Evolutionary conservation across 2,329 filamentous ascomycete species (phyloP), one percentile per base, ranked within the genome.

Genomic region (Fusarium heterosporum): DNA sequence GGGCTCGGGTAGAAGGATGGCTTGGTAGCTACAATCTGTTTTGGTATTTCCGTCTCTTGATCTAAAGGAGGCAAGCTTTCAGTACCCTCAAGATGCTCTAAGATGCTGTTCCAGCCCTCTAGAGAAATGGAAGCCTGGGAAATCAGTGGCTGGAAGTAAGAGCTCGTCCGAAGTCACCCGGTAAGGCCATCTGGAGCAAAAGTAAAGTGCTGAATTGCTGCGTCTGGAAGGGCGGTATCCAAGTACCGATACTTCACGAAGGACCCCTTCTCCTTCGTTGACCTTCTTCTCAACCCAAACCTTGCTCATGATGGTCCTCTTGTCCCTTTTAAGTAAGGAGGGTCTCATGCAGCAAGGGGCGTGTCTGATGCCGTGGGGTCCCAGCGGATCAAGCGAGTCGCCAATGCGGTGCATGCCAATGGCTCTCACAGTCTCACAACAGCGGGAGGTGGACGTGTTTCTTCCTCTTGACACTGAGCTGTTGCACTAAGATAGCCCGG

Each of bases 331-430:
- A 42, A 48, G 51, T 16, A 64, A 52, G 58, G 64, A 59, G 60
- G 59, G 57, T 59, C 22, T 22, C 59, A 68, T 73, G 66, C 47
- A 66, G 59, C 59, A 63, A 69, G 61, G 71, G 71, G 64, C n/a
- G 60, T 63, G 64, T 61, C 42, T 70, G 54, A 52, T 60, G 54
- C 53, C 69, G 67, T 73, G 71, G 71, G 66, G 61, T 47, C 61
- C 66, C 68, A 71, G 72, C 70, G 68, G 68, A 73, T 72, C 70
- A 61, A 73, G 63, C 55, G 67, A 73, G 69, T 63, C 64, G 56
- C 66, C 71, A 67, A 73, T 74, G 59, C 66, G 66, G 61, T 70
- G 64, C 65, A 70, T 74, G 64, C 71, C 71, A 73, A 70, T 72
- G 64, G 65, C 51, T 55, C 61, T 67, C 59, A 56, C 50, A 52